Evolutionary conservation across 2,329 filamentous ascomycete species (phyloP), one percentile per base, ranked within the genome.

Genomic region (Trichoderma harzianum): DNA sequence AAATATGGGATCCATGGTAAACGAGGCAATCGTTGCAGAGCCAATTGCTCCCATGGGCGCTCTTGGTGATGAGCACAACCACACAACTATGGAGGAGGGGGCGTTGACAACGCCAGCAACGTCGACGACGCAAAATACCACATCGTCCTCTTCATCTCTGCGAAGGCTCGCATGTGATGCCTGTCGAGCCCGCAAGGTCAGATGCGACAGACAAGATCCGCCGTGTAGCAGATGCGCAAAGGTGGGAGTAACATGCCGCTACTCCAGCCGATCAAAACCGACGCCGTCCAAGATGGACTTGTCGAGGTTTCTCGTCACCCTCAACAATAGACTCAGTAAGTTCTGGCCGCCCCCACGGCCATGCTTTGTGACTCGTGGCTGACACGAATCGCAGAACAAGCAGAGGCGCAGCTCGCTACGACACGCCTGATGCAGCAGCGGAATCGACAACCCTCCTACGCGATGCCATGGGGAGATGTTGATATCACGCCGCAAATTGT

Each of bases 321-420:
- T 72, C 14, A 51, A 64, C 34, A 63, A 58, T 16, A 36, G 66
- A 6, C 32, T 65, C 7, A 55, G 71, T 72, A 28, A 51, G 66
- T 60, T 6, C 21, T 1, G 4, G 26, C 39, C 43, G 24, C 39
- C 6, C 5, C 26, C 16, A 3, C 5, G 26, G 24, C 21, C 5
- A 12, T 32, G 1, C 34, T 14, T 14, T 43, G 61, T 26, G 24
- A 11, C 61, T 43, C 34, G 24, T 21, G 26, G 67, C 66, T 51
- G 21, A 67, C 7, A 61, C 21, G 3, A 26, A 18, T 55, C 4
- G 7, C 32, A 72, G 70, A 57, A 55, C 70, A 69, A 39, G 64
- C 70, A 53, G 70, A 72, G 36, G 63, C 64, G 5, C 70, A 72
- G 18, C 63, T 72, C 24, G 70, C 70, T 10, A 36, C 47, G 51